Evolutionary conservation across 2,329 filamentous ascomycete genomes (phyloP), one percentile per base, ranked within the genome.

Genomic region (Plenodomus lindquistii): DNA sequence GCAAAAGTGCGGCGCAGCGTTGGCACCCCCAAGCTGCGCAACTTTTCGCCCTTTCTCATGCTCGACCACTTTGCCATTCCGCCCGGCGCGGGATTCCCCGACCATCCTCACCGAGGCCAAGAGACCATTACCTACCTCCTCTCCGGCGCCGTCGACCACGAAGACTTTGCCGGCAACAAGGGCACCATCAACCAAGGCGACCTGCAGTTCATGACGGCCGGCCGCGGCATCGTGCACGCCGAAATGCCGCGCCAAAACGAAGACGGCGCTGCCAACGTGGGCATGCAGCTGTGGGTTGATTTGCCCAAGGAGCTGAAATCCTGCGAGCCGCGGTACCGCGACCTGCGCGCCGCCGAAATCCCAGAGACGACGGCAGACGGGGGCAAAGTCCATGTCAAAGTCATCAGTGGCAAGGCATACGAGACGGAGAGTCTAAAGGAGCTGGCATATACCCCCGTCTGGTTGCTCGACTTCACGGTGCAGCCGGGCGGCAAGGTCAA

Each of bases 151-250:
- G 85, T 96, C 50, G 91, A 96, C 75, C 91, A 96, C 67, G 91
- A 96, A 75, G 91, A 96, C 72, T 96, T 96, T 61, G 86, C 89
- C 2, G 91, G 91, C 11, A 86, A 94, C 76, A 81, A 81, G 41
- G 94, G 93, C 48, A 94, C 88, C 3, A 90, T 97, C 60, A 81
- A 87, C 52, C 75, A 88, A 0, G 93, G 93, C n/a, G 93, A 97
- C 69, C 76, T 97, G 40, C 93, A 97, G 70, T 97, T 97, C 80
- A 97, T 97, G 94, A 97, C 93, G 0, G 93, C 93, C 1, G 93
- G 93, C 3, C 79, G 82, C 17, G 93, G 93, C 36, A 95, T 97
- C 63, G 88, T 97, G 73, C 94, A 97, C 73, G 90, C 92, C 31
- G 93, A 97, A 75, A 97, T 97, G 91, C 93, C 93, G 9, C 82